Evolutionary conservation across 1,284 basidiomycete species (phyloP).

Genomic region (Sporisorium exsertum): DNA sequence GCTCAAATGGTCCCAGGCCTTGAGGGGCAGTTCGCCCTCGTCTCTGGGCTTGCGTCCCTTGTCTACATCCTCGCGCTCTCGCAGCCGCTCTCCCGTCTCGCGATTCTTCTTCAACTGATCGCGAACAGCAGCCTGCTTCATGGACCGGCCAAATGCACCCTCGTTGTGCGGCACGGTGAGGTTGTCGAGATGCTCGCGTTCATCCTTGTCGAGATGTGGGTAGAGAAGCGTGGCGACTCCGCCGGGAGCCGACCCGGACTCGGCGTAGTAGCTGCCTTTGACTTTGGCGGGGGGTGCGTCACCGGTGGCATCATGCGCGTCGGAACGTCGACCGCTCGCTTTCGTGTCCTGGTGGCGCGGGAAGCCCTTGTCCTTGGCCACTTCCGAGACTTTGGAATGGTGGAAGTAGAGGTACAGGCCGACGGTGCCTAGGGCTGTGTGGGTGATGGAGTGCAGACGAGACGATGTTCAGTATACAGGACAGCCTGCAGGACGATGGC

Average conservation of each 20-base stretch:
- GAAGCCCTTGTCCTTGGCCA: constrained; percentile 8
- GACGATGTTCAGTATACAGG: not conserved
- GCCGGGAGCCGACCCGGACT: constrained; percentile 8
- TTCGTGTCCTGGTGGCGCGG: constrained; percentile 23
- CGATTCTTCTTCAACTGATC: constrained; percentile 27
- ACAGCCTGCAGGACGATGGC: not conserved
- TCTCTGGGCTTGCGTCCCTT: not conserved
- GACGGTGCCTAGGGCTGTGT: constrained; percentile 34
- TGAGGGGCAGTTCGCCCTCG: constrained; percentile 4
- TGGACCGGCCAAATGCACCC: constrained; percentile 25
- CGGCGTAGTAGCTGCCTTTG: constrained; percentile 19
- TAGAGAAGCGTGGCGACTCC: constrained; percentile 9
- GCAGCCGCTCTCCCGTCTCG: constrained; percentile 4
- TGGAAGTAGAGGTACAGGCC: constrained; percentile 37
- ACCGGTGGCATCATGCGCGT: constrained; percentile 8
- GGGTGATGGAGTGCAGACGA: not conserved
- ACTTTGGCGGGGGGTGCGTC: not conserved
- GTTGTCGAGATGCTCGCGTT: constrained; percentile 22
- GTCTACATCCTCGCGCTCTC: constrained; percentile 8
- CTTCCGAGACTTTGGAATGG: constrained; percentile 19
- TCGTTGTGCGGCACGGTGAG: constrained; percentile 10
- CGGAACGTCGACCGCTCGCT: constrained; percentile 21
- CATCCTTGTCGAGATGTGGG: constrained; percentile 18
- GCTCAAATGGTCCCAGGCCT: constrained; percentile 10
- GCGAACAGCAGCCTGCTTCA: constrained; percentile 28